Conservation (phyloP, 2,329 filamentous ascomycete genomes). For the Verticillium longisporum region DNA sequence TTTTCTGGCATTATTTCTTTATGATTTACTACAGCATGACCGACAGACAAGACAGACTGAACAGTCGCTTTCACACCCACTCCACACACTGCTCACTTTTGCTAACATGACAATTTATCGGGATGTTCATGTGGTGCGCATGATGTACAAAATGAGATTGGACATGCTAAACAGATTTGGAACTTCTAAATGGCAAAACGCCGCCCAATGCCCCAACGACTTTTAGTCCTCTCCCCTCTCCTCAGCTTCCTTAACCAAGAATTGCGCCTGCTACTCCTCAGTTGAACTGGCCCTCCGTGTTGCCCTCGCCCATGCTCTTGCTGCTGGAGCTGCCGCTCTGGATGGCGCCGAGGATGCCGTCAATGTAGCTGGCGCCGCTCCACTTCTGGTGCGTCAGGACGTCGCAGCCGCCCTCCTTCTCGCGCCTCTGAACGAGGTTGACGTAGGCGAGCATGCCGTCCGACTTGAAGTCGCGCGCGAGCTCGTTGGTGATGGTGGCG, state of each 20-base stretch:
- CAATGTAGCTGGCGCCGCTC: slow-evolving; percentile 65
- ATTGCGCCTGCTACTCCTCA: slow-evolving; percentile 10
- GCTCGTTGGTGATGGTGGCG: slow-evolving; percentile 60
- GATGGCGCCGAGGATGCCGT: slow-evolving; percentile 83
- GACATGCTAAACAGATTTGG: too few species aligned
- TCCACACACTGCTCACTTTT: neutral
- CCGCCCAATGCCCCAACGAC: slow-evolving; percentile 5
- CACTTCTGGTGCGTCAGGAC: slow-evolving; percentile 94
- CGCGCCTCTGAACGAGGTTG: slow-evolving; percentile 79
- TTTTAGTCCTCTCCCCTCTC: neutral
- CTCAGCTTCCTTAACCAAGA: neutral
- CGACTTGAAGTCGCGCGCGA: slow-evolving; percentile 75
- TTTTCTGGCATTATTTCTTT: neutral
- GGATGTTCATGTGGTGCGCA: too few species aligned
- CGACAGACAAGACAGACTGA: neutral
- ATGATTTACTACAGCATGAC: neutral
- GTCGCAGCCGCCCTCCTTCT: slow-evolving; percentile 87
- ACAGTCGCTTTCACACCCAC: neutral
- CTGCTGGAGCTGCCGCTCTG: slow-evolving; percentile 85
- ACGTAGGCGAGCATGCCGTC: slow-evolving; percentile 98
- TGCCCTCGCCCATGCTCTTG: slow-evolving; percentile 92
- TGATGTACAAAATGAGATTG: too few species aligned
- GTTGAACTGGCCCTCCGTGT: slow-evolving; percentile 69
- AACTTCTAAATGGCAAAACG: neutral
- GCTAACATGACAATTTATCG: too few species aligned